phyloP scores from a whole-genome alignment of 2,329 filamentous ascomycete genomes.

The Fusarium nanum region DNA sequence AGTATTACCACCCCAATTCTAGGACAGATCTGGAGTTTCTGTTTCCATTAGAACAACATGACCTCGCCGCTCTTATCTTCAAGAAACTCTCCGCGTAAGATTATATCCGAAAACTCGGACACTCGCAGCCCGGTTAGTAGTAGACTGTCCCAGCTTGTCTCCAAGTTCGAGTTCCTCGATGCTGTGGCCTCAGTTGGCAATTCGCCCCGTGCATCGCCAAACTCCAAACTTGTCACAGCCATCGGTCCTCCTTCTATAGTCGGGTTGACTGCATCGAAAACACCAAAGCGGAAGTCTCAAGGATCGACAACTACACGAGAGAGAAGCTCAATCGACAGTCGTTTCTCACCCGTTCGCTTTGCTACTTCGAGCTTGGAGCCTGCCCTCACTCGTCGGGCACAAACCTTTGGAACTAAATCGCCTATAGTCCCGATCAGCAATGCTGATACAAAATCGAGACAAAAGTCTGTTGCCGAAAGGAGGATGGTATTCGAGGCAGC shows the following conservation, averaged over 20 bases:
- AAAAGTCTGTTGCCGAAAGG: slow-evolving; percentile 44
- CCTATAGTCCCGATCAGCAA: slow-evolving; percentile 1
- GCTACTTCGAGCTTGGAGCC: neutral
- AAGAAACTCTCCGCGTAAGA: slow-evolving; percentile 17
- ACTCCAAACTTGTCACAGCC: neutral
- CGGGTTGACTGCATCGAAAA: neutral
- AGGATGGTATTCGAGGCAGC: slow-evolving; percentile 39
- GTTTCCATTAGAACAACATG: slow-evolving; percentile 26
- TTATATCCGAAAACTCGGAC: slow-evolving; percentile 10
- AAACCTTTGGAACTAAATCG: slow-evolving; percentile 25
- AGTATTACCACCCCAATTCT: neutral
- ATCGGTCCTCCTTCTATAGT: neutral
- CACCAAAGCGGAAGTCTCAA: neutral
- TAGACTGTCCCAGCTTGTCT: slow-evolving; percentile 50
- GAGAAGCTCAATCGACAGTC: slow-evolving; percentile 7
- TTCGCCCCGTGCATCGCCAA: neutral
- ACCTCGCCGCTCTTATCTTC: slow-evolving; percentile 13
- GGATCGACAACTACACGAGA: neutral
- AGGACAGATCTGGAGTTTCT: neutral
- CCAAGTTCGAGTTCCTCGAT: slow-evolving; percentile 52
- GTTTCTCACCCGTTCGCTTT: slow-evolving; percentile 15
- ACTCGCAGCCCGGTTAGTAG: slow-evolving; percentile 13
- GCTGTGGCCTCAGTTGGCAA: slow-evolving; percentile 14
- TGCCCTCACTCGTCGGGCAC: slow-evolving; percentile 13
- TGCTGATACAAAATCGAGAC: slow-evolving; percentile 15